Evolutionary conservation across 331 rosid species (phyloP).

Genomic region (Pyracantha coccinea): DNA sequence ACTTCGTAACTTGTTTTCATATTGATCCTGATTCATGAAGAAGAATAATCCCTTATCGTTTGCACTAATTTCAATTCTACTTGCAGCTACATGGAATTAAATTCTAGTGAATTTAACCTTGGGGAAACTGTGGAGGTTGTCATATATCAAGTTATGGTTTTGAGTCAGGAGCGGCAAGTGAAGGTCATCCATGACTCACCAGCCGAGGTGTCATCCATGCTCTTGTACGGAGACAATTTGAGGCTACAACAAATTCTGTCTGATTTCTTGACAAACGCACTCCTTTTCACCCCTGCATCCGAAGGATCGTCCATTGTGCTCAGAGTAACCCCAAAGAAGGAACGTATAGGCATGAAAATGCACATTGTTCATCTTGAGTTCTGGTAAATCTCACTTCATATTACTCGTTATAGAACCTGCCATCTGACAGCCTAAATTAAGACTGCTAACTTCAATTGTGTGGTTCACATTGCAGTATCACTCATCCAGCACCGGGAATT

Average conservation of each 20-base stretch:
- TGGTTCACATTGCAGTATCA: constrained; percentile 21
- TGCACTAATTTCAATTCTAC: neutral
- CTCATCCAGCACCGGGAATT: constrained; percentile 34
- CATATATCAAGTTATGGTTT: constrained; percentile 19
- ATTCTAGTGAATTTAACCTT: constrained; percentile 27
- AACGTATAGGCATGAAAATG: constrained; percentile 29
- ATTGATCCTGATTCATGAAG: neutral
- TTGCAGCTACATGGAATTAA: constrained; percentile 32
- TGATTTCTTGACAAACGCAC: constrained; percentile 24
- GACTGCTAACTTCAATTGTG: neutral
- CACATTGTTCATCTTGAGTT: constrained; percentile 39
- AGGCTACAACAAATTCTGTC: constrained; percentile 38
- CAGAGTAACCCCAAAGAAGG: constrained; percentile 19
- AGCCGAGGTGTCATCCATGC: constrained; percentile 24
- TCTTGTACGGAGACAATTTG: constrained; percentile 35
- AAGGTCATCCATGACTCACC: constrained; percentile 26
- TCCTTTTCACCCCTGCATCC: constrained; percentile 21
- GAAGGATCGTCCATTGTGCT: constrained; percentile 21
- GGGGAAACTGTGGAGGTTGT: constrained; percentile 31
- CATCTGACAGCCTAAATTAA: neutral
- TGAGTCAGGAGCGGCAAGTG: constrained; percentile 30
- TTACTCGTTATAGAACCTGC: neutral
- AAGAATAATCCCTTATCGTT: neutral
- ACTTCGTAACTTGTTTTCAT: neutral
- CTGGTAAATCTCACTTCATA: constrained; percentile 7